Conservation (phyloP, 2,329 filamentous ascomycete species). For the Sarocladiaceae sp. region DNA sequence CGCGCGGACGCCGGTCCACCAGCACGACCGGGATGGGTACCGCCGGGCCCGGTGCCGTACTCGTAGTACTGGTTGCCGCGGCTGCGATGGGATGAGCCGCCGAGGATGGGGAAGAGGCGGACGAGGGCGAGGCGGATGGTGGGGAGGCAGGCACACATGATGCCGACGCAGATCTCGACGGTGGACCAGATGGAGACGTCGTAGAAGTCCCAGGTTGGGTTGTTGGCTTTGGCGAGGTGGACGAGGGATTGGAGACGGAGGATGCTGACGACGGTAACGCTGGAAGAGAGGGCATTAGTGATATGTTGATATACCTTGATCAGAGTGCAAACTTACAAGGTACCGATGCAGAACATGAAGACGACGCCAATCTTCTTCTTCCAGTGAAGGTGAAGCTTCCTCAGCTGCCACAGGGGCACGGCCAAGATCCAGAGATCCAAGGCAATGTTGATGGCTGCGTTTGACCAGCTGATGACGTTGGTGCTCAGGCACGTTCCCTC, state of each 20-base stretch:
- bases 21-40: background rate
- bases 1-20: background rate
- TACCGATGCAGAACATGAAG: conserved; percentile 38
- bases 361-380: conserved; percentile 37
- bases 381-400: conserved; percentile 29
- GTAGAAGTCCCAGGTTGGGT: conserved; percentile 28
- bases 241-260: conserved; percentile 29
- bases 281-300: conserved; percentile 11
- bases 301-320: background rate
- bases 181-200: conserved; percentile 15
- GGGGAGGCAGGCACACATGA: conserved; percentile 19
- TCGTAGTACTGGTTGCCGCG: conserved; percentile 8
- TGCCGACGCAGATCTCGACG: conserved; percentile 18
- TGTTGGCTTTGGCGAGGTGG: conserved; percentile 21
- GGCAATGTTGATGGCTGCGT: conserved; percentile 40
- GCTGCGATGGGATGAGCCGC: background rate
- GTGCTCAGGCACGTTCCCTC: conserved; percentile 37
- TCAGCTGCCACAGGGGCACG: conserved; percentile 36
- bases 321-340: conserved; percentile 22
- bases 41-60: conserved; percentile 1
- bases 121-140: conserved; percentile 15
- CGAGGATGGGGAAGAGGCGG: conserved; percentile 21
- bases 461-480: conserved; percentile 38
- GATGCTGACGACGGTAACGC: conserved; percentile 32
- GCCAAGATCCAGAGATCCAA: conserved; percentile 42